A percentile compares a stretch with the other conserved stretches of the same genome.
Evolutionary conservation across 169 alveolate genomes (phyloP).

Genomic region (Toxoplasma gondii): DNA sequence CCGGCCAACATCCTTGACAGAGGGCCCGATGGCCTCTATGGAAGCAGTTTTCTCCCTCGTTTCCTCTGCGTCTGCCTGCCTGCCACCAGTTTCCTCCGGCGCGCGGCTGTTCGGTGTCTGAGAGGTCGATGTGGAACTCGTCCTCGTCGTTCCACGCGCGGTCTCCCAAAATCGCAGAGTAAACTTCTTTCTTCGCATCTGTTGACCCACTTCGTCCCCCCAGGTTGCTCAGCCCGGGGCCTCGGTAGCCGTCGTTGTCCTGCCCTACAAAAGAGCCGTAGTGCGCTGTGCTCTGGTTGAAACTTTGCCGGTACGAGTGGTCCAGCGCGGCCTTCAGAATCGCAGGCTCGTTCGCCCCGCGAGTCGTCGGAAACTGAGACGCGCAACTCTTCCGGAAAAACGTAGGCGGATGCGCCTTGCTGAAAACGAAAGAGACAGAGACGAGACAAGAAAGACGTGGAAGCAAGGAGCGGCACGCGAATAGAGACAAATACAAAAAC

Average conservation of each 20-base stretch:
- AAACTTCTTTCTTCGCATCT: neutral
- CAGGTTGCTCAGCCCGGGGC: neutral
- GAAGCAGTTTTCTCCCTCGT: neutral
- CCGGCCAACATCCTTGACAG: neutral
- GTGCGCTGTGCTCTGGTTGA: neutral
- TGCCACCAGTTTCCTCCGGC: neutral
- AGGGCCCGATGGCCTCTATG: neutral
- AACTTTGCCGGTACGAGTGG: conserved; percentile 18
- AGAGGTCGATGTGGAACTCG: neutral
- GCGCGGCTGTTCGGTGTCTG: neutral
- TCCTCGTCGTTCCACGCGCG: neutral
- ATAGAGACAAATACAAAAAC: neutral
- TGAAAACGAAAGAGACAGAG: neutral
- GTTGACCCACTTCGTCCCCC: neutral
- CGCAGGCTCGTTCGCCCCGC: conserved; percentile 7
- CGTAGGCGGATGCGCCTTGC: conserved; percentile 21
- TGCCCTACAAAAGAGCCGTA: neutral
- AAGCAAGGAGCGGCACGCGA: neutral
- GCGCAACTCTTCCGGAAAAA: conserved; percentile 45
- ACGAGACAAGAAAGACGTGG: neutral
- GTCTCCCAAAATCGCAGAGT: conserved; percentile 19
- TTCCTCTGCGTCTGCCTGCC: neutral
- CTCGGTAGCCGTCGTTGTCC: conserved; percentile 20
- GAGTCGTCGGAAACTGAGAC: conserved; percentile 10
- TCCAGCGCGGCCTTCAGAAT: conserved; percentile 34